Conservation (phyloP, 2,329 filamentous ascomycete species). For the Sclerotinia borealis region DNA sequence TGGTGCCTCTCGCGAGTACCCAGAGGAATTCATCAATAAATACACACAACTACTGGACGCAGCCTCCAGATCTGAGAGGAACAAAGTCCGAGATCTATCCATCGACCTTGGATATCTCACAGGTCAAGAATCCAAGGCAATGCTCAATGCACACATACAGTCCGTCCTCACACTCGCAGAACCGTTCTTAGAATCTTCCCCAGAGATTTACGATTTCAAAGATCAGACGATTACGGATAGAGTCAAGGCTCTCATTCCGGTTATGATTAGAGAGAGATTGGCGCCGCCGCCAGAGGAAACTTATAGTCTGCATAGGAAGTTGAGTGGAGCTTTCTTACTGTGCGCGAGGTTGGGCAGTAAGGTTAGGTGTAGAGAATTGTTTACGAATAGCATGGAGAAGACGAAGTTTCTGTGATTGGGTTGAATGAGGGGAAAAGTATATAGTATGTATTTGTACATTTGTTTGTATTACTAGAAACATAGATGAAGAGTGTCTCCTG, state of each 20-base stretch:
- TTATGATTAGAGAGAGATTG: conserved; percentile 86
- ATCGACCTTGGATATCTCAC: conserved; percentile 84
- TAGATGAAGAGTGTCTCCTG: neutral
- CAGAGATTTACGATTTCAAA: conserved; percentile 83
- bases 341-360: conserved; percentile 81
- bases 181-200: conserved; percentile 72
- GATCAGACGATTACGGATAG: conserved; percentile 96
- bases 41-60: conserved; percentile 79
- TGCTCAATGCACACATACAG: conserved; percentile 86
- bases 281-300: conserved; percentile 95
- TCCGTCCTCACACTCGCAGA: conserved; percentile 88
- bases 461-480: too few species aligned
- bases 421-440: neutral
- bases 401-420: conserved; percentile 19
- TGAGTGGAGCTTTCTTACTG: conserved; percentile 89
- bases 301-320: conserved; percentile 88
- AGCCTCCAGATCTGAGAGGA: conserved; percentile 64
- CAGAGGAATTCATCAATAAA: conserved; percentile 67
- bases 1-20: conserved; percentile 83
- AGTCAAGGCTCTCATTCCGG: conserved; percentile 78
- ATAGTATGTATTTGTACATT: neutral
- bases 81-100: conserved; percentile 60
- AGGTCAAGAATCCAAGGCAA: conserved; percentile 74
- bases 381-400: conserved; percentile 42
- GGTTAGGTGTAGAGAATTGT: conserved; percentile 76